phyloP scores from a whole-genome alignment of 2,329 filamentous ascomycete genomes.

The Thelonectria blattea region DNA sequence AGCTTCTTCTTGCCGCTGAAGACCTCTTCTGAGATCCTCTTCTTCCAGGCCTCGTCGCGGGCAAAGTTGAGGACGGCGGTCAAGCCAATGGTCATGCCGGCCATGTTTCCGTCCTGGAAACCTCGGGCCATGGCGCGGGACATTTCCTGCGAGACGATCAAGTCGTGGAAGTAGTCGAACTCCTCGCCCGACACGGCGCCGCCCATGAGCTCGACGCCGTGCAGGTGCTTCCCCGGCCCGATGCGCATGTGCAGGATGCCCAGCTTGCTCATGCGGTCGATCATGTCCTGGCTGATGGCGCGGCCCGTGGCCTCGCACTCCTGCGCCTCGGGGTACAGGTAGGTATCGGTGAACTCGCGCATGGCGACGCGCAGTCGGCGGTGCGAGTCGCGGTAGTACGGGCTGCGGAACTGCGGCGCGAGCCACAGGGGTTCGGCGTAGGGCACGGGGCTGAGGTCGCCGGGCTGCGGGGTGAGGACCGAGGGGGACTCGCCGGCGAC shows the following conservation, averaged over 20 bases:
- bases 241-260: conserved; percentile 82
- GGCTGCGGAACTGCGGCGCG: conserved; percentile 74
- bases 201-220: conserved; percentile 70
- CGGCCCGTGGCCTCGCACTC: conserved; percentile 77
- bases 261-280: conserved; percentile 77
- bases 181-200: conserved; percentile 78
- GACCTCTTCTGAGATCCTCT: conserved; percentile 72
- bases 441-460: conserved; percentile 77
- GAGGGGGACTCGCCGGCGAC: conserved; percentile 77
- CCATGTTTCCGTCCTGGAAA: conserved; percentile 87
- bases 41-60: conserved; percentile 68
- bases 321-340: conserved; percentile 76
- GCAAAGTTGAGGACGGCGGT: conserved; percentile 83
- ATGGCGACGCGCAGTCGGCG: conserved; percentile 70
- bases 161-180: conserved; percentile 87
- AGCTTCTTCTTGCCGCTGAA: conserved; percentile 86
- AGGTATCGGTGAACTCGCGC: conserved; percentile 73
- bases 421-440: conserved; percentile 89
- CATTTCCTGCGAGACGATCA: conserved; percentile 78
- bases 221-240: conserved; percentile 81
- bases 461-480: conserved; percentile 71
- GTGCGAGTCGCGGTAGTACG: conserved; percentile 82
- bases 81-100: conserved; percentile 83
- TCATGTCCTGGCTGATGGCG: conserved; percentile 73
- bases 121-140: conserved; percentile 74